Percentiles rank a stretch among this genome's conserved stretches.
These are phyloP conservation scores for Geranium brycei DNA, from an alignment of 345 rosid genomes.

Conservation along the genomic window DNA sequence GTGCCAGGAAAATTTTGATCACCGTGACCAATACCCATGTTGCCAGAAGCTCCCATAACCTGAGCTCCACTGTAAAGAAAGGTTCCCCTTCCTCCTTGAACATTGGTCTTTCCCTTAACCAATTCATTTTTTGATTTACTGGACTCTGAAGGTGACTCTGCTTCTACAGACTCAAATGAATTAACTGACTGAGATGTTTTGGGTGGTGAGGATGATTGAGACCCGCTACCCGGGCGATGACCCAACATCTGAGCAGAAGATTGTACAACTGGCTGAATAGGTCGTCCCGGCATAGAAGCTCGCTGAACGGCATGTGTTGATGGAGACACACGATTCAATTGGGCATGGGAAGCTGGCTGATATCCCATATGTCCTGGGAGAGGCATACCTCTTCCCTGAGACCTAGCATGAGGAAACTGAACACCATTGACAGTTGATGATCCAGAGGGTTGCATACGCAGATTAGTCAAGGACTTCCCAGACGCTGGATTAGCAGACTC, in stretches of 20 bases:
- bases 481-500: conserved; percentile 25
- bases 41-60: conserved; percentile 53
- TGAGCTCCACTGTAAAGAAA: conserved; percentile 59
- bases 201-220: conserved; percentile 60
- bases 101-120: conserved; percentile 51
- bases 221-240: conserved; percentile 44
- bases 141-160: conserved; percentile 32
- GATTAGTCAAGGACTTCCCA: conserved; percentile 35
- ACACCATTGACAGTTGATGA: conserved; percentile 24
- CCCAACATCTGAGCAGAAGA: conserved; percentile 31
- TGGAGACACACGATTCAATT: conserved; percentile 20
- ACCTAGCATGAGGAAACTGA: conserved; percentile 35
- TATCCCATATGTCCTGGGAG: conserved; percentile 33
- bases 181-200: conserved; percentile 27
- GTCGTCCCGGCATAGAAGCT: conserved; percentile 29
- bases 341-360: conserved; percentile 18
- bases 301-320: conserved; percentile 28
- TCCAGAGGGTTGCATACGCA: conserved; percentile 25
- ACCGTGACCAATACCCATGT: conserved; percentile 47
- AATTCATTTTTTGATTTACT: conserved; percentile 40
- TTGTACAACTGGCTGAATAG: conserved; percentile 32
- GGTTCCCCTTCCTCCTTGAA: conserved; percentile 65
- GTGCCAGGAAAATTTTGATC: conserved; percentile 61
- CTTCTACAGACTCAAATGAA: conserved; percentile 41
- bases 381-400: conserved; percentile 46